Evolutionary conservation across 2,329 filamentous ascomycete genomes (phyloP).

Genomic region (Macrophomina phaseolina): DNA sequence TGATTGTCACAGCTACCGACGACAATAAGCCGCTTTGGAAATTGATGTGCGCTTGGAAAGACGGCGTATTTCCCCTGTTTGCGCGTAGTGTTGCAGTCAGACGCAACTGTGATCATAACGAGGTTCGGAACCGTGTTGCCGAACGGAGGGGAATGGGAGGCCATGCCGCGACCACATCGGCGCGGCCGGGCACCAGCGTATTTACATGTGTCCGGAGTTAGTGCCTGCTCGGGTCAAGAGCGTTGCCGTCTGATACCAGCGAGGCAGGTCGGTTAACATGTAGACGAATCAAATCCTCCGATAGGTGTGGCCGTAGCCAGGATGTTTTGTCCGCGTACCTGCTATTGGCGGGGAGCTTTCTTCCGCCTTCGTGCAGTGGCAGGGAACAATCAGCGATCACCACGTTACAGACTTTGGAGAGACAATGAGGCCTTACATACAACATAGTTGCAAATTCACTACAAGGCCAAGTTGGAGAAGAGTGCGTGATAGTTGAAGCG

Average conservation of each 20-base stretch:
- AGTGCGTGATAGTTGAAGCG: no score
- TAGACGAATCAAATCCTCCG: no score
- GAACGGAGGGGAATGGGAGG: not conserved
- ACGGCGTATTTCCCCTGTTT: not conserved
- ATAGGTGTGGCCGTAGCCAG: no score
- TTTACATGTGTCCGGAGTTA: not conserved
- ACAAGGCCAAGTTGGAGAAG: not conserved
- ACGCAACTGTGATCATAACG: not conserved
- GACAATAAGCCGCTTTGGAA: not conserved
- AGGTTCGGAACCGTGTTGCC: not conserved
- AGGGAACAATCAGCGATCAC: no score
- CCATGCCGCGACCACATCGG: not conserved
- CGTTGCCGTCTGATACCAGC: not conserved
- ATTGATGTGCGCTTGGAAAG: not conserved
- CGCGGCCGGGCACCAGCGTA: not conserved
- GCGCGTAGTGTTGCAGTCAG: not conserved
- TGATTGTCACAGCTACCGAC: not conserved
- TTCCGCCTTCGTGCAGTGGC: no score
- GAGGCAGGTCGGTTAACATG: no score
- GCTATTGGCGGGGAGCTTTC: no score
- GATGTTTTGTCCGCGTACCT: no score
- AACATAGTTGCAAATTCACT: no score
- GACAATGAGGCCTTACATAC: no score
- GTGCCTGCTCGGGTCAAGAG: not conserved
- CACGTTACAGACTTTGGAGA: no score